Evolutionary conservation across 163 green algal species (phyloP).

Genomic region (Volvox carteri): DNA sequence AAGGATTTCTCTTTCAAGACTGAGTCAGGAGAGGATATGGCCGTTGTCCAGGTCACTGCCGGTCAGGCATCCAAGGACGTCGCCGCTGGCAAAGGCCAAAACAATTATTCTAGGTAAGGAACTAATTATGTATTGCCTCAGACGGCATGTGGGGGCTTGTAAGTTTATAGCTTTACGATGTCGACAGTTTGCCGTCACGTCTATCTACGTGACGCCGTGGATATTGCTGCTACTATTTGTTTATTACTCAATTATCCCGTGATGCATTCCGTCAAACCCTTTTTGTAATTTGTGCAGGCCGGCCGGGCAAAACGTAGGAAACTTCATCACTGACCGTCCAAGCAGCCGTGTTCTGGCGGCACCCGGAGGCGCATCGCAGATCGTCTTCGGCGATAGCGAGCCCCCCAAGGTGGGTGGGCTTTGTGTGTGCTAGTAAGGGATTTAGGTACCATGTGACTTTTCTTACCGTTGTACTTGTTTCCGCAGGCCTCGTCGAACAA

Average conservation of each 20-base stretch:
- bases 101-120: constrained; percentile 51
- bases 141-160: not conserved
- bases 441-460: too few species aligned
- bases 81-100: constrained; percentile 31
- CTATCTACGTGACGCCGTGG: not conserved
- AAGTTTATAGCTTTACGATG: too few species aligned
- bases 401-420: not conserved
- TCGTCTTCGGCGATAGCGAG: constrained; percentile 47
- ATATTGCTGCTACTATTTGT: not conserved
- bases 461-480: not conserved
- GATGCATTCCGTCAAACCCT: too few species aligned
- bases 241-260: too few species aligned
- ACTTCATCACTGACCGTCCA: constrained; percentile 86
- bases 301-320: constrained; percentile 82
- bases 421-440: too few species aligned
- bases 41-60: constrained; percentile 28
- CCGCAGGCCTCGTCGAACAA: constrained; percentile 20
- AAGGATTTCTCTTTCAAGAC: constrained; percentile 57
- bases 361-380: constrained; percentile 42
- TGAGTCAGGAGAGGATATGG: constrained; percentile 51
- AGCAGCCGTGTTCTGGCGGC: constrained; percentile 79
- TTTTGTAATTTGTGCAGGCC: not conserved
- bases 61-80: constrained; percentile 33
- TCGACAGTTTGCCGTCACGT: too few species aligned
- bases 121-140: not conserved